These are phyloP conservation scores for Rubroshorea leprosula DNA, from an alignment of 345 rosid species.

Conservation along the genomic window DNA sequence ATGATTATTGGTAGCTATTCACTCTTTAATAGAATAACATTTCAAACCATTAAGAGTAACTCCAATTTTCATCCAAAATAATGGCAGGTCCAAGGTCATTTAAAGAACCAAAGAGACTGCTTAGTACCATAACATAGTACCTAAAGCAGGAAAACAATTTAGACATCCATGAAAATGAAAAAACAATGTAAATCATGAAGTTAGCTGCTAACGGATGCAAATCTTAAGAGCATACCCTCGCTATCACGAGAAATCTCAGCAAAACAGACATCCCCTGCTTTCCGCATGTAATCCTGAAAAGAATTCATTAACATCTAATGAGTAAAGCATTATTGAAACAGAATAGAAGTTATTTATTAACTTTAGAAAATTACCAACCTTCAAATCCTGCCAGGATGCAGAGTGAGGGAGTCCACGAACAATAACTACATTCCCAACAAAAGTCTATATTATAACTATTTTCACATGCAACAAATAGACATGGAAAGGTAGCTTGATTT, in stretches of 20 bases:
- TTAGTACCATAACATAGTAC: background rate
- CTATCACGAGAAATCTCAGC: conserved; percentile 88
- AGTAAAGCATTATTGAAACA: conserved; percentile 1
- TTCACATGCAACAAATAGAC: background rate
- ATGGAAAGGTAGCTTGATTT: background rate
- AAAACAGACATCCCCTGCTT: conserved; percentile 95
- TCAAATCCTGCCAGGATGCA: conserved; percentile 98
- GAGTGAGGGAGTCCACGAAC: conserved; percentile 90
- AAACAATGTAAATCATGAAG: background rate
- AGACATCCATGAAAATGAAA: background rate
- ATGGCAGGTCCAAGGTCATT: background rate
- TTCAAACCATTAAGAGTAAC: background rate
- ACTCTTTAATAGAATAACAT: background rate
- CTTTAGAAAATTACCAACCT: conserved; percentile 37
- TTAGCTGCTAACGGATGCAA: background rate
- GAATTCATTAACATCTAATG: conserved; percentile 12
- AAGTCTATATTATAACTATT: background rate
- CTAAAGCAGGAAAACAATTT: background rate
- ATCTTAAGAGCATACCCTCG: conserved; percentile 46
- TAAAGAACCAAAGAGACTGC: background rate
- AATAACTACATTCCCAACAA: conserved; percentile 46
- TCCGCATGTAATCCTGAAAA: conserved; percentile 90
- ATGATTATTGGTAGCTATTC: background rate
- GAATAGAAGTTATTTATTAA: background rate
- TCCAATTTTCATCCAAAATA: background rate